phyloP scores from a whole-genome alignment of 768 basidiomycete genomes.

The Porphyrellus cyaneotinctus region DNA sequence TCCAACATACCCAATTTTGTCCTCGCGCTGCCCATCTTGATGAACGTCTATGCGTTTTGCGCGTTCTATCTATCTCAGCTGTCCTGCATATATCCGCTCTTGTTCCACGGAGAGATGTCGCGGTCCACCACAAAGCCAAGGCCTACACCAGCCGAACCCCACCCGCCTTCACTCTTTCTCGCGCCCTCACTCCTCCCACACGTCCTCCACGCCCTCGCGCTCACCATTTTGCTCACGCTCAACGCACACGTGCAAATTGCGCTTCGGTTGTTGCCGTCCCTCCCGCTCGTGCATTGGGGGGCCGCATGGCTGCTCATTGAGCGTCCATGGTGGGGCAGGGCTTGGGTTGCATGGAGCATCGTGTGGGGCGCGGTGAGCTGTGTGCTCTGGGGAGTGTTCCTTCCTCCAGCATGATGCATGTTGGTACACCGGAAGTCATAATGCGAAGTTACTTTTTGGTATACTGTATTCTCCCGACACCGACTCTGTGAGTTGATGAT shows the following conservation, averaged over 20 bases:
- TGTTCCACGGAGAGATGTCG: neutral
- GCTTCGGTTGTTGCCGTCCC: conserved; percentile 67
- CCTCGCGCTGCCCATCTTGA: conserved; percentile 68
- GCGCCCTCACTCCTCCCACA: conserved; percentile 55
- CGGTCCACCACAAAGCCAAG: neutral
- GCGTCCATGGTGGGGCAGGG: conserved; percentile 43
- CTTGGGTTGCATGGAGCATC: conserved; percentile 76
- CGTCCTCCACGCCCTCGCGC: conserved; percentile 64
- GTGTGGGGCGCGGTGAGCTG: conserved; percentile 70
- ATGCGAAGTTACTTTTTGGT: no score
- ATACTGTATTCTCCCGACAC: no score
- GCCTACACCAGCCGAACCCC: neutral
- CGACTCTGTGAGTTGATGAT: neutral
- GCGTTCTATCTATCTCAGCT: conserved; percentile 23
- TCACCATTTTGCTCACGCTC: conserved; percentile 65
- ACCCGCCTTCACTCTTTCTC: conserved; percentile 32
- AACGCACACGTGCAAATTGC: conserved; percentile 85
- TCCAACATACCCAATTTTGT: conserved; percentile 87
- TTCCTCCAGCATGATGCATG: conserved; percentile 76
- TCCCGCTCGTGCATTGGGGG: conserved; percentile 86
- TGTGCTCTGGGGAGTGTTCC: conserved; percentile 77
- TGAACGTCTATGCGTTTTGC: conserved; percentile 38
- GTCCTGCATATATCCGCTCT: neutral
- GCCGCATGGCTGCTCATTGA: conserved; percentile 62
- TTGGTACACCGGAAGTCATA: neutral